Evolutionary conservation across 2,329 filamentous ascomycete genomes (phyloP).

Genomic region (Diaporthe sp.): DNA sequence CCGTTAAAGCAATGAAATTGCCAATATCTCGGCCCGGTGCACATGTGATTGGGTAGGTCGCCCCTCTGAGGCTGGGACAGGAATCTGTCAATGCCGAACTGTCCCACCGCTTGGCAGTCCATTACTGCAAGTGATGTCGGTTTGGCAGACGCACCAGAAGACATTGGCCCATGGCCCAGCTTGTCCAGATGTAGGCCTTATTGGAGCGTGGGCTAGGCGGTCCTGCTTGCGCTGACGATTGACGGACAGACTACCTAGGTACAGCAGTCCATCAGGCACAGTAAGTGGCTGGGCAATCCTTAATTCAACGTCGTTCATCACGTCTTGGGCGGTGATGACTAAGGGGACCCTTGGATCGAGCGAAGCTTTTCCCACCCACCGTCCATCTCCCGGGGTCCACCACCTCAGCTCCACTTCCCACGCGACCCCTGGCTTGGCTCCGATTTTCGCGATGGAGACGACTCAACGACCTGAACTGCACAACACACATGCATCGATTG

Average conservation of each 20-base stretch:
- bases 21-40: conserved; percentile 29
- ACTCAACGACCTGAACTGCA: neutral
- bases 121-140: neutral
- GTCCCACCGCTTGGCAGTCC: conserved; percentile 26
- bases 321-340: conserved; percentile 5
- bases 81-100: conserved; percentile 18
- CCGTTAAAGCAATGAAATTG: neutral
- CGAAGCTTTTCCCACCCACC: conserved; percentile 16
- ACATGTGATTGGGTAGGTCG: conserved; percentile 15
- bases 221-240: neutral
- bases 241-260: neutral
- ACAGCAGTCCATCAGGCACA: neutral
- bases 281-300: conserved; percentile 4
- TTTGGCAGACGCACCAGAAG: neutral
- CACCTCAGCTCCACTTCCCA: neutral
- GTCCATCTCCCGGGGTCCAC: conserved; percentile 3
- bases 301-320: conserved; percentile 22
- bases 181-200: neutral
- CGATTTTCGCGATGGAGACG: neutral
- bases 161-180: neutral
- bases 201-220: no score
- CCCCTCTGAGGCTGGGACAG: conserved; percentile 5
- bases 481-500: neutral
- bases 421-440: neutral
- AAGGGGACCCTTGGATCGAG: neutral